Conservation (phyloP, 176 grass and related monocot species). For the Areca catechu region DNA sequence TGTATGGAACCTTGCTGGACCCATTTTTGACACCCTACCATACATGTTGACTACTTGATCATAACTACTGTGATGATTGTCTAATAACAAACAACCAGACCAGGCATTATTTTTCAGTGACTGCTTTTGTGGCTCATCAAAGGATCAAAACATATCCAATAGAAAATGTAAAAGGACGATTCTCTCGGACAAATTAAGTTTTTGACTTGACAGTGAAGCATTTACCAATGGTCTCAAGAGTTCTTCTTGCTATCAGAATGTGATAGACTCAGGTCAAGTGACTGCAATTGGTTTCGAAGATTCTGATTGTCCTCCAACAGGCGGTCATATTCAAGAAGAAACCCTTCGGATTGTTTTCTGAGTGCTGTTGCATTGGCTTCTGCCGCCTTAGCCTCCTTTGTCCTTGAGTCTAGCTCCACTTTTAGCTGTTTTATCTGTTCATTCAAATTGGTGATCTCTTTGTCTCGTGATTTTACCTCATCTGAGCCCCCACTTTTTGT, state of each 20-base stretch:
- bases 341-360: conserved; percentile 64
- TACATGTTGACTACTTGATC: too few species aligned
- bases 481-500: conserved; percentile 36
- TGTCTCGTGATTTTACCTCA: conserved; percentile 36
- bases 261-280: conserved; percentile 36
- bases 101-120: too few species aligned
- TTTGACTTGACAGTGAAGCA: too few species aligned
- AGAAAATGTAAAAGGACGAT: too few species aligned
- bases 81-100: too few species aligned
- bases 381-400: conserved; percentile 46
- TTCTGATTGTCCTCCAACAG: conserved; percentile 63
- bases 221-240: not conserved
- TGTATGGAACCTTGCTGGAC: too few species aligned
- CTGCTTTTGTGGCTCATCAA: too few species aligned
- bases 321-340: conserved; percentile 63
- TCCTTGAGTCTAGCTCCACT: conserved; percentile 29
- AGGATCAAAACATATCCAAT: too few species aligned
- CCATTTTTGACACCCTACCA: too few species aligned
- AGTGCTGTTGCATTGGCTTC: conserved; percentile 38
- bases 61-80: too few species aligned
- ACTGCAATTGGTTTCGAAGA: conserved; percentile 49
- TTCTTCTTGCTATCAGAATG: conserved; percentile 66
- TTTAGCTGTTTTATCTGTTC: conserved; percentile 45
- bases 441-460: conserved; percentile 40
- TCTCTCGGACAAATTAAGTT: too few species aligned